phyloP scores from a whole-genome alignment of 768 basidiomycete species.

The Boletus edulis region DNA sequence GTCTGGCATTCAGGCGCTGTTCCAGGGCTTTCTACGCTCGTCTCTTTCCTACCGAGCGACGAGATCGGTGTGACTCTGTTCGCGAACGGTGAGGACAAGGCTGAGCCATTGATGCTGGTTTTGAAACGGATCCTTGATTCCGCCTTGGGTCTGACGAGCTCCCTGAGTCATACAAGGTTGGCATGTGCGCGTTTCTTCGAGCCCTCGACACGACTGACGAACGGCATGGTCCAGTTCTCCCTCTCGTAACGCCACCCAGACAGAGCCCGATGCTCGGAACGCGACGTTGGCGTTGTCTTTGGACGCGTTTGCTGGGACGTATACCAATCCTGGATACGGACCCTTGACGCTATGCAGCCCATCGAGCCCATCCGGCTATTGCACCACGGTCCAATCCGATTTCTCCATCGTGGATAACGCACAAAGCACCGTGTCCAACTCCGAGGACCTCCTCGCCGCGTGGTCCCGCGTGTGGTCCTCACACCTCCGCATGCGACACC shows the following conservation, averaged over 20 bases:
- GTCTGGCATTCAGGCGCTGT: constrained; percentile 34
- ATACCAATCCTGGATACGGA: constrained; percentile 38
- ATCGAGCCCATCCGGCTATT: constrained; percentile 19
- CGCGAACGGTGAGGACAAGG: constrained; percentile 28
- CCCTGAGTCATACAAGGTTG: constrained; percentile 4
- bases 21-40: constrained; percentile 34
- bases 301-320: constrained; percentile 36
- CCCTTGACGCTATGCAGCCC: constrained; percentile 36
- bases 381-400: constrained; percentile 23
- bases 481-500: constrained; percentile 35
- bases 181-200: neutral
- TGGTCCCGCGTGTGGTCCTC: constrained; percentile 37
- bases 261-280: neutral
- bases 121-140: constrained; percentile 24
- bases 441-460: constrained; percentile 26
- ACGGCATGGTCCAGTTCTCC: neutral
- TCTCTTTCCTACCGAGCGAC: constrained; percentile 35
- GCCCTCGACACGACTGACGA: neutral
- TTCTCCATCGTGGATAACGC: constrained; percentile 28
- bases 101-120: constrained; percentile 5
- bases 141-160: constrained; percentile 9
- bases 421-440: neutral
- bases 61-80: constrained; percentile 36
- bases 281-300: constrained; percentile 7
- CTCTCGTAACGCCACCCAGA: neutral